Conservation (phyloP, 2,329 filamentous ascomycete species). For the Camillea tinctor region DNA sequence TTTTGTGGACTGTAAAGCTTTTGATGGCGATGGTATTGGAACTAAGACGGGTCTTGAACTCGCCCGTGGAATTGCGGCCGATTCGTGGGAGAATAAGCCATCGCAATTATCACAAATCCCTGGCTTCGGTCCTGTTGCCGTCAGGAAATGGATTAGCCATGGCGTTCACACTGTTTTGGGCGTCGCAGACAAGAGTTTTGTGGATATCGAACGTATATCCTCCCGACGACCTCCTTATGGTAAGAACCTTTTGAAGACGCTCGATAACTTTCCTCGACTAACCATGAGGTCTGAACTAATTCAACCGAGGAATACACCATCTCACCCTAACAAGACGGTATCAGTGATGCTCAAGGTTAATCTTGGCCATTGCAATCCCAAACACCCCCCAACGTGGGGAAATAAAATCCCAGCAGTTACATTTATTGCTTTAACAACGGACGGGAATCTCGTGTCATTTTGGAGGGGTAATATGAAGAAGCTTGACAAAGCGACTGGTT, state of each 20-base stretch:
- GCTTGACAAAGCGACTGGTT: conserved; percentile 56
- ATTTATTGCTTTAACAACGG: conserved; percentile 69
- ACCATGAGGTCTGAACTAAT: conserved; percentile 40
- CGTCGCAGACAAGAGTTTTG: conserved; percentile 65
- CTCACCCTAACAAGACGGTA: conserved; percentile 42
- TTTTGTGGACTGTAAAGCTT: conserved; percentile 68
- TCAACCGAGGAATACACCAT: conserved; percentile 32
- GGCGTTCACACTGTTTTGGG: conserved; percentile 69
- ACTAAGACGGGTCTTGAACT: conserved; percentile 72
- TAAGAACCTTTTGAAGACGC: conserved; percentile 60
- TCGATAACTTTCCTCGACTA: conserved; percentile 68
- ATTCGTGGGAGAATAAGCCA: conserved; percentile 77
- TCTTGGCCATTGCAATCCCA: conserved; percentile 70
- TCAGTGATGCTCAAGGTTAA: conserved; percentile 63
- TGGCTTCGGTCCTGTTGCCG: conserved; percentile 71
- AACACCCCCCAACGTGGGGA: conserved; percentile 59
- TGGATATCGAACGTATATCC: conserved; percentile 73
- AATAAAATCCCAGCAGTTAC: conserved; percentile 67
- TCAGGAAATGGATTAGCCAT: conserved; percentile 70
- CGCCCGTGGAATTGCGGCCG: conserved; percentile 71
- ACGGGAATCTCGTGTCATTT: conserved; percentile 69
- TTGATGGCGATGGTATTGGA: conserved; percentile 62
- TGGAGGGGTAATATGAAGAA: conserved; percentile 63
- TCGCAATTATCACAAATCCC: conserved; percentile 82
- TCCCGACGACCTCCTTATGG: conserved; percentile 84